phyloP scores from a whole-genome alignment of 768 basidiomycete genomes.

The Trametes coccinea region DNA sequence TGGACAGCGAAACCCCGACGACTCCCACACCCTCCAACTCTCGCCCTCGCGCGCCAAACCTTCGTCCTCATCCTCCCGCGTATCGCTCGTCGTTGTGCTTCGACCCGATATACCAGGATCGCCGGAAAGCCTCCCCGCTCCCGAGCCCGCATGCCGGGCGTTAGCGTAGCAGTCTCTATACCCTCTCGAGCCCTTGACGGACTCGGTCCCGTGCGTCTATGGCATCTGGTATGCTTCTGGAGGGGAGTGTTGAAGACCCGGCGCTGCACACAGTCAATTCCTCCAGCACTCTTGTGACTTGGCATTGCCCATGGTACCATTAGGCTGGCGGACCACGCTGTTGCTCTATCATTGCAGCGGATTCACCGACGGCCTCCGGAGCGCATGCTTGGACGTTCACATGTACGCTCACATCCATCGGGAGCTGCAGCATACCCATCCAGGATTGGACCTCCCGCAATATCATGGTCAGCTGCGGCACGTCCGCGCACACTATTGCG shows the following conservation, averaged over 20 bases:
- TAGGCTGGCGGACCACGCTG: neutral
- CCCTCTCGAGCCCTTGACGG: neutral
- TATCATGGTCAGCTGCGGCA: constrained; percentile 15
- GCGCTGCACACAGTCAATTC: too few relatives aligned
- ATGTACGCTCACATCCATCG: neutral
- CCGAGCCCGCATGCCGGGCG: neutral
- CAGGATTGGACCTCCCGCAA: constrained; percentile 1
- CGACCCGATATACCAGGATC: constrained; percentile 19
- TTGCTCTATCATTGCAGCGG: neutral
- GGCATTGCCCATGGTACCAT: neutral
- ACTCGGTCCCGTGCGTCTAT: neutral
- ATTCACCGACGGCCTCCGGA: neutral
- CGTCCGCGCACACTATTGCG: neutral
- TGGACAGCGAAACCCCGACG: too few relatives aligned
- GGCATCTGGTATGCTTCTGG: neutral
- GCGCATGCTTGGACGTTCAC: neutral
- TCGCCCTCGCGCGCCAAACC: too few relatives aligned
- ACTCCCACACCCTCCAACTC: too few relatives aligned
- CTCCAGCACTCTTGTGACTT: too few relatives aligned
- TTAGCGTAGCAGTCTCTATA: neutral
- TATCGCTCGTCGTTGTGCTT: constrained; percentile 3
- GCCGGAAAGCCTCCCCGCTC: constrained; percentile 1
- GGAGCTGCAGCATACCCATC: neutral
- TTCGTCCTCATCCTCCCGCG: neutral
- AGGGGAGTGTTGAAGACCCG: too few relatives aligned